A percentile compares a stretch with the other conserved stretches of the same genome.
phyloP scores from a whole-genome alignment of 1,284 basidiomycete species.

The Gymnopus androsaceus region DNA sequence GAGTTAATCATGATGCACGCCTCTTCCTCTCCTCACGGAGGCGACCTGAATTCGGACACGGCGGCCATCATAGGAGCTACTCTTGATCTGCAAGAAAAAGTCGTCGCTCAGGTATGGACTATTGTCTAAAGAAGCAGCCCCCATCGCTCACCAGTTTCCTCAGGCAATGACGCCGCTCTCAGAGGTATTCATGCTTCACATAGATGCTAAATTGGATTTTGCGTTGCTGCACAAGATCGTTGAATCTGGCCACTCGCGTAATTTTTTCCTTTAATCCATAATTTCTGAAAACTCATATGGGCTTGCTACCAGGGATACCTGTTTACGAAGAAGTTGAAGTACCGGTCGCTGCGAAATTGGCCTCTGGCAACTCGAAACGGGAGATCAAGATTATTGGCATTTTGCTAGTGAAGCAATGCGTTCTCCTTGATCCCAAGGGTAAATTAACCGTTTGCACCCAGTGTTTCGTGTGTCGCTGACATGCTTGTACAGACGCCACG shows the following conservation, averaged over 20 bases:
- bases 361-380: constrained; percentile 16
- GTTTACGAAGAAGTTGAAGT: constrained; percentile 75
- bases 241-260: constrained; percentile 74
- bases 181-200: constrained; percentile 80
- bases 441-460: not conserved
- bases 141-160: not conserved
- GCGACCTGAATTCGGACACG: constrained; percentile 12
- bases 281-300: not conserved
- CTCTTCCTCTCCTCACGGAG: constrained; percentile 7
- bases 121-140: not conserved
- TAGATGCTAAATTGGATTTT: constrained; percentile 79
- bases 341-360: constrained; percentile 38
- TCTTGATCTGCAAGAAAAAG: constrained; percentile 12
- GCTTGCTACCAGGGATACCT: constrained; percentile 41
- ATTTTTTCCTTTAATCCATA: not conserved
- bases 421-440: constrained; percentile 88
- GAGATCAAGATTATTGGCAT: constrained; percentile 77
- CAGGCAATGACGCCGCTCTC: constrained; percentile 79
- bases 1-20: constrained; percentile 69
- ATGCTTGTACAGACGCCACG: constrained; percentile 61
- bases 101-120: constrained; percentile 8
- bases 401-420: constrained; percentile 83
- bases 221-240: constrained; percentile 74
- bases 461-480: not conserved
- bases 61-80: constrained; percentile 15